Evolutionary conservation across 768 basidiomycete species (phyloP).

Genomic region (Mycena amicta): DNA sequence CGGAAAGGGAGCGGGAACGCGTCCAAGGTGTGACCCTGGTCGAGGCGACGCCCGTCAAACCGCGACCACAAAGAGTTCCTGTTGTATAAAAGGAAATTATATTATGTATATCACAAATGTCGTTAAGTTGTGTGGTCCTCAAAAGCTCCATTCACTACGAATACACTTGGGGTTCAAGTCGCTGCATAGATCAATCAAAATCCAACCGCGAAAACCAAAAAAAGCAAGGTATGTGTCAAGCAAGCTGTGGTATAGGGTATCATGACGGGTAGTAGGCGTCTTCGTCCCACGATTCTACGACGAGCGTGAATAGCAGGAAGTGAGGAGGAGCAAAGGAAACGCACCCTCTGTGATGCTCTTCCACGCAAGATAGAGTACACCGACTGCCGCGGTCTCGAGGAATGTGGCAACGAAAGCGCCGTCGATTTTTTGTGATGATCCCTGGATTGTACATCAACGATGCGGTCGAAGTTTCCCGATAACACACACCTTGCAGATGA

Average conservation of each 20-base stretch:
- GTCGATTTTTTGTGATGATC: conserved; percentile 58
- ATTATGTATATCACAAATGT: conserved; percentile 14
- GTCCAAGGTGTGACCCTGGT: conserved; percentile 48
- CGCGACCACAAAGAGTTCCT: conserved; percentile 17
- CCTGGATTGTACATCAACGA: conserved; percentile 48
- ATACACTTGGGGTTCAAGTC: conserved; percentile 1
- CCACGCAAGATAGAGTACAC: conserved; percentile 64
- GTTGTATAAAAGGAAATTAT: conserved; percentile 16
- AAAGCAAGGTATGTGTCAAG: not conserved
- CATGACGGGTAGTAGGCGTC: conserved; percentile 48
- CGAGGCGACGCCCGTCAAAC: conserved; percentile 56
- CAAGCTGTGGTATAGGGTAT: conserved; percentile 1
- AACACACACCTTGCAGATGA: conserved; percentile 63
- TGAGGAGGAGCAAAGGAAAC: not conserved
- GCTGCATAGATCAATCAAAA: not conserved
- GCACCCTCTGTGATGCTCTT: conserved; percentile 71
- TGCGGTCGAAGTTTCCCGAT: conserved; percentile 30
- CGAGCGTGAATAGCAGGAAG: not conserved
- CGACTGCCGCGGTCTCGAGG: conserved; percentile 65
- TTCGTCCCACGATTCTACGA: conserved; percentile 55
- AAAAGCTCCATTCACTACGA: conserved; percentile 2
- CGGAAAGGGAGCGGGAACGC: conserved; percentile 24
- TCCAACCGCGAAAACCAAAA: not conserved
- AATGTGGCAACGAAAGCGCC: conserved; percentile 80
- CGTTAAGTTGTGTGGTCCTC: conserved; percentile 1